Percentiles rank a stretch among this genome's conserved stretches.
phyloP scores from a whole-genome alignment of 345 rosid genomes.

The Syzygium aromaticum region DNA sequence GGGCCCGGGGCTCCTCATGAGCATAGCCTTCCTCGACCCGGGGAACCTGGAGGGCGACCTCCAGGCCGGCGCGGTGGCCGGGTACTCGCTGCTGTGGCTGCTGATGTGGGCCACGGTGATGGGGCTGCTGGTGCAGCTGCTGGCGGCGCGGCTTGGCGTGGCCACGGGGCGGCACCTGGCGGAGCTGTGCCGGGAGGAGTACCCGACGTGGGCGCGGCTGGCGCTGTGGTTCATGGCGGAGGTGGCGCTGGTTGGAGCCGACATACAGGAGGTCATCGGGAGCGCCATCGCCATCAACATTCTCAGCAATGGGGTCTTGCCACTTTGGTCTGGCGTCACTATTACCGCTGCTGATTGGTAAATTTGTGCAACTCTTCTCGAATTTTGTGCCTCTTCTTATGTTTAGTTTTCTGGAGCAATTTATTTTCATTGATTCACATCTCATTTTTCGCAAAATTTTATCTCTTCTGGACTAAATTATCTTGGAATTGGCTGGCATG shows the following conservation, averaged over 20 bases:
- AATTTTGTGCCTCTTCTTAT: not conserved
- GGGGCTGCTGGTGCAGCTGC: slow-evolving; percentile 44
- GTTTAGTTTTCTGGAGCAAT: not conserved
- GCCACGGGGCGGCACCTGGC: slow-evolving; percentile 40
- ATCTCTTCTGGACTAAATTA: not conserved
- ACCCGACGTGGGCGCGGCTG: slow-evolving; percentile 32
- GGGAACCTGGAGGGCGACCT: slow-evolving; percentile 44
- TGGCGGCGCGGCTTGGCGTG: slow-evolving; percentile 35
- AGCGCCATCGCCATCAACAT: slow-evolving; percentile 32
- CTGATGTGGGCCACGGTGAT: slow-evolving; percentile 38
- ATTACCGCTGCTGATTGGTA: slow-evolving; percentile 19
- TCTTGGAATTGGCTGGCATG: not conserved
- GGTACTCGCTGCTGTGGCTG: slow-evolving; percentile 43
- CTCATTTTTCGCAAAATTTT: not conserved
- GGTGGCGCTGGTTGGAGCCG: slow-evolving; percentile 37
- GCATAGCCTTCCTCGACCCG: slow-evolving; percentile 42
- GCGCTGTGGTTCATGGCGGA: slow-evolving; percentile 39
- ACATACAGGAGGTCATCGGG: slow-evolving; percentile 42
- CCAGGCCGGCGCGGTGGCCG: slow-evolving; percentile 42
- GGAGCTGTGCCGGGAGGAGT: slow-evolving; percentile 38
- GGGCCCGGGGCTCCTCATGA: slow-evolving; percentile 43
- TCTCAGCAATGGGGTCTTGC: slow-evolving; percentile 13
- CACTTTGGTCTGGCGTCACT: slow-evolving; percentile 18
- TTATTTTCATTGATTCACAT: not conserved
- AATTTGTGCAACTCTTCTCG: not conserved